These are phyloP conservation scores for Boletus tomentosulus DNA, from an alignment of 768 basidiomycete genomes.

Conservation along the genomic window DNA sequence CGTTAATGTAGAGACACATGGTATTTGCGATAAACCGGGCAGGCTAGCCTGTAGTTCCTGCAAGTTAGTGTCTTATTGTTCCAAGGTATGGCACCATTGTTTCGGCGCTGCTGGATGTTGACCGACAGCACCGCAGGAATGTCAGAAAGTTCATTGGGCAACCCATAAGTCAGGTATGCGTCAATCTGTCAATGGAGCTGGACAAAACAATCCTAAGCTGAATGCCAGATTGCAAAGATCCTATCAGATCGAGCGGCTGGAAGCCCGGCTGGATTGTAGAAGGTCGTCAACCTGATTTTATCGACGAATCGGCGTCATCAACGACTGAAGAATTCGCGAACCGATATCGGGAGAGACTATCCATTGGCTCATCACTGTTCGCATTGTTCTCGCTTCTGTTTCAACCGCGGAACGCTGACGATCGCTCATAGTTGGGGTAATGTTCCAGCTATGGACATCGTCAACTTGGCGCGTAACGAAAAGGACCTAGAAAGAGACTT, in stretches of 20 bases:
- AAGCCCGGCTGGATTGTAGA: conserved; percentile 21
- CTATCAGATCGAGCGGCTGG: conserved; percentile 17
- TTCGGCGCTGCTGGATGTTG: not conserved
- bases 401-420: not conserved
- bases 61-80: conserved; percentile 43
- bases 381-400: not conserved
- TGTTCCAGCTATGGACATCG: conserved; percentile 31
- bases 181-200: not conserved
- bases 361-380: conserved; percentile 25
- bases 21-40: conserved; percentile 30
- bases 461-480: conserved; percentile 26
- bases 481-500: conserved; percentile 16
- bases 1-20: conserved; percentile 20
- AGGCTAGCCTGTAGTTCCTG: conserved; percentile 30
- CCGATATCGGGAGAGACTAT: conserved; percentile 23
- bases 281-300: conserved; percentile 20
- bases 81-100: conserved; percentile 20
- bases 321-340: conserved; percentile 6
- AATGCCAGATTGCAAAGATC: conserved; percentile 22
- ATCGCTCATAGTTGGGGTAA: conserved; percentile 30
- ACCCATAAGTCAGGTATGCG: conserved; percentile 35
- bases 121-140: conserved; percentile 26
- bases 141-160: conserved; percentile 40
- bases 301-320: conserved; percentile 6
- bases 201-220: not conserved